phyloP scores from a whole-genome alignment of 2,329 filamentous ascomycete species.

The Scleromitrula shiraiana region DNA sequence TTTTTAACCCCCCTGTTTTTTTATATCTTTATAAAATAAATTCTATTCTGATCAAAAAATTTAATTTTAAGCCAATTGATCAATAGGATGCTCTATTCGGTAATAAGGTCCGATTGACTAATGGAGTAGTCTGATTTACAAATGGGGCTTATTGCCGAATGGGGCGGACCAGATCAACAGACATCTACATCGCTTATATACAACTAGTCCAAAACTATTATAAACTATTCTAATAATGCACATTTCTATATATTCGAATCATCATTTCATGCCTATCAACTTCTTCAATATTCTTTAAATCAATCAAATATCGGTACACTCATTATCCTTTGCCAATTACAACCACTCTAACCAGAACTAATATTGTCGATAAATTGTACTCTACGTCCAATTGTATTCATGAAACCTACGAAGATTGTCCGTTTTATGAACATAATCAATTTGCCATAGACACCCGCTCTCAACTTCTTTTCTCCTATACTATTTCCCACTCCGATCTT shows the following conservation, averaged over 20 bases:
- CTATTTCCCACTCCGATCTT: constrained; percentile 28
- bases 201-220: background rate
- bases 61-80: too few species aligned
- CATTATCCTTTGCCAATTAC: background rate
- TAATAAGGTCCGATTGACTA: too few species aligned
- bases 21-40: too few species aligned
- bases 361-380: background rate
- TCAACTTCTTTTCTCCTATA: constrained; percentile 29
- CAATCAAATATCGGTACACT: background rate
- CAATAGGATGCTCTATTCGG: too few species aligned
- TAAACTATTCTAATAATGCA: background rate
- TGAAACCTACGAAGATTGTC: constrained; percentile 30
- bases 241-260: background rate
- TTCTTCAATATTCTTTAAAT: background rate
- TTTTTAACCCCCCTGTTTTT: too few species aligned
- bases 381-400: constrained; percentile 14
- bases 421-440: constrained; percentile 32
- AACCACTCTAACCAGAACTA: background rate
- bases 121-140: too few species aligned
- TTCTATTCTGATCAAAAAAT: too few species aligned
- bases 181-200: background rate
- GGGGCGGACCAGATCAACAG: too few species aligned
- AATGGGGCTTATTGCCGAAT: too few species aligned
- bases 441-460: constrained; percentile 24
- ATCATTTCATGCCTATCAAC: background rate